Base-by-base conservation (phyloP, 2,329 filamentous ascomycete species). In the Sclerotinia minor region DNA sequence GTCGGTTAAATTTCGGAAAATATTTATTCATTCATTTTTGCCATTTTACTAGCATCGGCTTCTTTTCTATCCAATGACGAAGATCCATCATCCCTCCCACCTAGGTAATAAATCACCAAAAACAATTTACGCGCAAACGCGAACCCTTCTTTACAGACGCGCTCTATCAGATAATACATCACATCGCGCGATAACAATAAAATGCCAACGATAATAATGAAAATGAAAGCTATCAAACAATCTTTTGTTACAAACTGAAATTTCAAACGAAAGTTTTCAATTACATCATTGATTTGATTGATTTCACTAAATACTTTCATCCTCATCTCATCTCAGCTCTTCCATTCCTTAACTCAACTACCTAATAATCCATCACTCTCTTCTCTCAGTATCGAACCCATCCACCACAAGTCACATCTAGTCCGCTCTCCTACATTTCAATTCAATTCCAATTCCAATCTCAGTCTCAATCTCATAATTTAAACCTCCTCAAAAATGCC, bases 401-500 rank as follows among this genome's bases (percentile, higher is more conserved):
- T 7, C 21, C 26, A 49, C 7, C 26, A 53, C 49, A 19, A 26
- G 29, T 5, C 63, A 68, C 11, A 17, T 55, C 35, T 11, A 38
- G 47, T 41, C 38, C 38, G 13, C 38, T 41, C 38, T 17, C 15
- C 4, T 15, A 17, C 38, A 41, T n/a, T 15, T n/a, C 29, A 55
- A 35, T 15, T n/a, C 29, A 55, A 35, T 35, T 19, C 19, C 32
- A 21, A 50, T n/a, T 19, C 17, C 24, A 60, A 38, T 38, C 38
- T 13, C 24, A 60, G 13, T 38, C 38, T 13, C 38, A 38, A 38
- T 38, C 38, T 3, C 58, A 41, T 17, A 41, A 41, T 17, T 2
- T 11, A 5, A 49, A 44, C 17, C 17, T 8, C 47, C 17, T 66
- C 67, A 69, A 67, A 41, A 70, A 75, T 75, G 73, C 68, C 66